Evolutionary conservation across 495 filamentous ascomycete species (phyloP).

Genomic region (Lophiotrema nucula): DNA sequence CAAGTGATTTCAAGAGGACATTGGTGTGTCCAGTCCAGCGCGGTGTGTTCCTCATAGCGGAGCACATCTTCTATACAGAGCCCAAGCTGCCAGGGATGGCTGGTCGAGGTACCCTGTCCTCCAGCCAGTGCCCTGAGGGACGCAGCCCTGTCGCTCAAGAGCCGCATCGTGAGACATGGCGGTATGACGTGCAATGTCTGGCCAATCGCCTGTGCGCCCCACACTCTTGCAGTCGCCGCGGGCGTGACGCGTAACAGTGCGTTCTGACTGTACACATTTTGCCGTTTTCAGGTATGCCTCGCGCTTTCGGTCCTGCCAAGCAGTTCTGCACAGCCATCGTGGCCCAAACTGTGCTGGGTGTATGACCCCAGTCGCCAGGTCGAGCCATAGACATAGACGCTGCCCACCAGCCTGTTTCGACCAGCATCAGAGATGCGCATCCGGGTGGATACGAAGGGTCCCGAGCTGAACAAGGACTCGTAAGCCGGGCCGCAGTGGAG

Average conservation of each 20-base stretch:
- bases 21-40: no score
- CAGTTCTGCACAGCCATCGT: neutral
- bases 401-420: conserved; percentile 19
- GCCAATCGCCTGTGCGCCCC: no score
- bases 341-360: neutral
- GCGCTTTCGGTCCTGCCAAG: neutral
- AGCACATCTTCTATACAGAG: no score
- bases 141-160: no score
- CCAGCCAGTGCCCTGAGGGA: no score
- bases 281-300: neutral
- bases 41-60: no score
- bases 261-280: neutral
- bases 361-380: neutral
- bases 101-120: no score
- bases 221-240: neutral
- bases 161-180: no score
- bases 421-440: neutral
- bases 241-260: neutral
- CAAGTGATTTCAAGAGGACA: no score
- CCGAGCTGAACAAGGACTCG: conserved; percentile 3
- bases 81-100: no score
- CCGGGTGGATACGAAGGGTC: conserved; percentile 11
- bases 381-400: neutral
- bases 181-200: no score
- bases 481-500: conserved; percentile 1